Evolutionary conservation across 345 rosid species (phyloP).

Genomic region (Fremontodendron californicum): DNA sequence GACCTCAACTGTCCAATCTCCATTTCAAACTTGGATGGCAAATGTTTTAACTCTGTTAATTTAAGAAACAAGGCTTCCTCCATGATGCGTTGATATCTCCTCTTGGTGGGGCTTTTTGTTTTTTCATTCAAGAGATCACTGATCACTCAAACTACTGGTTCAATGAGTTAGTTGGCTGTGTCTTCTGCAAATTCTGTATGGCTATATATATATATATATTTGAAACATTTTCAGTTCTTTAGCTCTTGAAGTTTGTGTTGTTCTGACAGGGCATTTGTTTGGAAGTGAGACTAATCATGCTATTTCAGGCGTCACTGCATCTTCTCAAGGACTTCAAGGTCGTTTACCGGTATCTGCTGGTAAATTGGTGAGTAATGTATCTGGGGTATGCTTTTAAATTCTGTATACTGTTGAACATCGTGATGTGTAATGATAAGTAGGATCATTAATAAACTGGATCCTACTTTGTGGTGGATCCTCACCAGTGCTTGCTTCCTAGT

Average conservation of each 20-base stretch:
- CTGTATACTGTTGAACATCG: no score
- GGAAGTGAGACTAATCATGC: slow-evolving; percentile 44
- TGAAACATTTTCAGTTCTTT: slow-evolving; percentile 17
- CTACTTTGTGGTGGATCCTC: neutral
- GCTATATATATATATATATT: slow-evolving; percentile 4
- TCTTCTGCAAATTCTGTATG: slow-evolving; percentile 30
- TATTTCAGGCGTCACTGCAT: slow-evolving; percentile 47
- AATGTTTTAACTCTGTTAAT: slow-evolving; percentile 20
- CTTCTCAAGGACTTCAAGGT: slow-evolving; percentile 31
- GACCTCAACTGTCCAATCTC: slow-evolving; percentile 22
- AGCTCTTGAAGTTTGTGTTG: slow-evolving; percentile 33
- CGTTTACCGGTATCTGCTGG: slow-evolving; percentile 21
- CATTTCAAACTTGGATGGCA: slow-evolving; percentile 17
- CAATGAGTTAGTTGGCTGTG: slow-evolving; percentile 35
- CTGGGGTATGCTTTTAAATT: neutral
- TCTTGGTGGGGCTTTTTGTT: slow-evolving; percentile 27
- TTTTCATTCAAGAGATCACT: slow-evolving; percentile 32
- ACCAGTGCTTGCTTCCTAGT: no score
- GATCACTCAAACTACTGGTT: slow-evolving; percentile 36
- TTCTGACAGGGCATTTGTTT: slow-evolving; percentile 43
- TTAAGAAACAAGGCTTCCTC: slow-evolving; percentile 26
- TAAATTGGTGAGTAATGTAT: slow-evolving; percentile 31
- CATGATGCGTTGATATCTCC: slow-evolving; percentile 35
- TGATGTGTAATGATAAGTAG: neutral
- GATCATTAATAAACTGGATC: neutral